Percentiles rank a stretch among this genome's conserved stretches.
These are phyloP conservation scores for Coemansia sp. DNA, from an alignment of 192 early-diverging fungal species.

Conservation along the genomic window DNA sequence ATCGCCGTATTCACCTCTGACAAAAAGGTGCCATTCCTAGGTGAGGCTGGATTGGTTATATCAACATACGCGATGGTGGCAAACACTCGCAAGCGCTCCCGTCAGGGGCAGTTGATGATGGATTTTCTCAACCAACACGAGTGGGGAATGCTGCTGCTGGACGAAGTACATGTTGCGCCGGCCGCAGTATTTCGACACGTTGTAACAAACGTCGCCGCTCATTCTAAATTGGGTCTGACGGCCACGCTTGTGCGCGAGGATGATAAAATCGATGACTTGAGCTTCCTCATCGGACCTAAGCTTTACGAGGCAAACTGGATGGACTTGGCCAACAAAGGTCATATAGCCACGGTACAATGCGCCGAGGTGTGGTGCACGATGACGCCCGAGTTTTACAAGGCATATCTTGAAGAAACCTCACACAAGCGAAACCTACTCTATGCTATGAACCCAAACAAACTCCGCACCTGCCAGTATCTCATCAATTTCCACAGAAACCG, in stretches of 20 bases:
- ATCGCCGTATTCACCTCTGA: slow-evolving; percentile 95
- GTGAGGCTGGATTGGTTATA: slow-evolving; percentile 91
- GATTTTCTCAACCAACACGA: slow-evolving; percentile 87
- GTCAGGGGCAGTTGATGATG: slow-evolving; percentile 96
- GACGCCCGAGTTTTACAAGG: slow-evolving; percentile 95
- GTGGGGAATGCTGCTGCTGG: slow-evolving; percentile 97
- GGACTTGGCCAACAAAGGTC: slow-evolving; percentile 95
- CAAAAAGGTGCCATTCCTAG: slow-evolving; percentile 86
- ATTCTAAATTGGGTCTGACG: slow-evolving; percentile 96
- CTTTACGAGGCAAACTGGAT: slow-evolving; percentile 99
- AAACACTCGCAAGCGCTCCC: slow-evolving; percentile 88
- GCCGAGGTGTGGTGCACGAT: slow-evolving; percentile 99
- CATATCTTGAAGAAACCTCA: slow-evolving; percentile 83
- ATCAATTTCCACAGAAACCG: slow-evolving; percentile 90
- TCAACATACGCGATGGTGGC: slow-evolving; percentile 98
- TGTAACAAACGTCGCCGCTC: slow-evolving; percentile 92
- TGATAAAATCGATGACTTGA: slow-evolving; percentile 96
- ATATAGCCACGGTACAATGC: slow-evolving; percentile 98
- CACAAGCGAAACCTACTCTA: slow-evolving; percentile 87
- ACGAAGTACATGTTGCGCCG: slow-evolving; percentile 99
- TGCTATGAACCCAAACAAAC: slow-evolving; percentile 97
- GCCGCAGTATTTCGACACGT: slow-evolving; percentile 98
- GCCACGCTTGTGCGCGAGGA: slow-evolving; percentile 99
- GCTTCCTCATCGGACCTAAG: slow-evolving; percentile 99
- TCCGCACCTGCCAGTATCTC: slow-evolving; percentile 97